Percentiles rank a stretch among this genome's conserved stretches.
These are phyloP conservation scores for Penicillium manginii DNA, from an alignment of 495 filamentous ascomycete genomes.

Conservation along the genomic window DNA sequence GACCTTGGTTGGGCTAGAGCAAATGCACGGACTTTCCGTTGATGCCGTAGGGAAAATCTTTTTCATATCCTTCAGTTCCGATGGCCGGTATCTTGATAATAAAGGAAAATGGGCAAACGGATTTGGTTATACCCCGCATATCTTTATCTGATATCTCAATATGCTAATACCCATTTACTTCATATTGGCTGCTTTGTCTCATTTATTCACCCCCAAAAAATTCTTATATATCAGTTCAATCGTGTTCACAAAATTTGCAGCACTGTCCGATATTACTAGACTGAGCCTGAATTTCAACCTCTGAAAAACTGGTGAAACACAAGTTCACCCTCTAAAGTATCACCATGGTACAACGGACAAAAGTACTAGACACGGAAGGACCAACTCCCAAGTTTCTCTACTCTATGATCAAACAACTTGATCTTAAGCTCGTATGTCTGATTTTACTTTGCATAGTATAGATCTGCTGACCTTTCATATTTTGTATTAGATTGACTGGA, in stretches of 20 bases:
- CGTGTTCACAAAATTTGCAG: not conserved
- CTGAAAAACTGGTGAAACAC: no score
- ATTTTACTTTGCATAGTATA: not conserved
- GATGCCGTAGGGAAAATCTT: no score
- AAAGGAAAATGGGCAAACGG: no score
- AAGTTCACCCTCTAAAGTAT: not conserved
- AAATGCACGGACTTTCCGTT: no score
- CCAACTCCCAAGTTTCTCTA: constrained; percentile 66
- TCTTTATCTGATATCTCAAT: not conserved
- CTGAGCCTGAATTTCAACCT: not conserved
- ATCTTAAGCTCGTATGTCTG: constrained; percentile 66
- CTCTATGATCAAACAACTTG: constrained; percentile 75
- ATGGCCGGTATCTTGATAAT: no score
- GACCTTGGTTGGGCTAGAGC: no score
- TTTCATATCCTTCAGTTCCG: no score
- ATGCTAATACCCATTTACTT: not conserved
- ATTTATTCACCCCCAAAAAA: not conserved
- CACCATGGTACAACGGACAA: constrained; percentile 40
- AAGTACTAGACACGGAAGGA: constrained; percentile 52
- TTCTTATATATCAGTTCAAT: not conserved
- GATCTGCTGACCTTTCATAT: not conserved
- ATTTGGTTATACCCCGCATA: no score
- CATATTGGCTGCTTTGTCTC: not conserved
- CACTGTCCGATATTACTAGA: not conserved
- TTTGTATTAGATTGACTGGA: constrained; percentile 72